Percentiles rank a stretch among this genome's conserved stretches.
phyloP scores from a whole-genome alignment of 2,329 filamentous ascomycete genomes.

The Chrysoporthe austroafricana region DNA sequence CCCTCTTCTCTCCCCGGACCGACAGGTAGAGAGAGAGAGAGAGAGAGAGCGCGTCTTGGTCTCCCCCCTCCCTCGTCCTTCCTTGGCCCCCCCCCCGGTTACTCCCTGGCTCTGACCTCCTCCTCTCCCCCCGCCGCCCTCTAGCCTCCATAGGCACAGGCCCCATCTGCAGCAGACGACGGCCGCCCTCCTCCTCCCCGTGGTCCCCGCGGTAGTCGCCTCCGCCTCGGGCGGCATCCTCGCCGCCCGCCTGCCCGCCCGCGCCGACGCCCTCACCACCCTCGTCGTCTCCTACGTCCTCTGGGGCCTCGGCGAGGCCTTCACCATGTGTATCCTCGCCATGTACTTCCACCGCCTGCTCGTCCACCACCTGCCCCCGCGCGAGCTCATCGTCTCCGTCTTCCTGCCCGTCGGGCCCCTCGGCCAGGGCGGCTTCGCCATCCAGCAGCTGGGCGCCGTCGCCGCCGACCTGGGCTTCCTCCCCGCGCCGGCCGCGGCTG shows the following conservation, averaged over 20 bases:
- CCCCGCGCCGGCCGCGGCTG: background rate
- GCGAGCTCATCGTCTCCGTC: slow-evolving; percentile 66
- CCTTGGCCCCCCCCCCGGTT: slow-evolving; percentile 47
- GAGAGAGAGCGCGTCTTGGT: too few species aligned
- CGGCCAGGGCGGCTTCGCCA: slow-evolving; percentile 62
- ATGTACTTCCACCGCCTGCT: slow-evolving; percentile 73
- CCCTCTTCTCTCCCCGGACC: too few species aligned
- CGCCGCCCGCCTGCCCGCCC: slow-evolving; percentile 60
- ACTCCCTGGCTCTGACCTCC: slow-evolving; percentile 33
- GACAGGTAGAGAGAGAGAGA: too few species aligned
- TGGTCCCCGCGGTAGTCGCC: slow-evolving; percentile 65
- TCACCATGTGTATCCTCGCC: slow-evolving; percentile 65
- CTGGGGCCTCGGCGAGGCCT: slow-evolving; percentile 64
- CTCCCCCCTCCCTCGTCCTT: slow-evolving; percentile 51
- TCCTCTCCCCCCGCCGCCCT: background rate
- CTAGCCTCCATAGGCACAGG: slow-evolving; percentile 34
- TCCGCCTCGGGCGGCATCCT: slow-evolving; percentile 67
- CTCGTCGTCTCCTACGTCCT: slow-evolving; percentile 68
- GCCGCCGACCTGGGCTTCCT: background rate
- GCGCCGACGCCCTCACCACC: slow-evolving; percentile 61
- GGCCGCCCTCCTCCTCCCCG: slow-evolving; percentile 63
- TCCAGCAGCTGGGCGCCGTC: slow-evolving; percentile 39
- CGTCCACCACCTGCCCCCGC: slow-evolving; percentile 66
- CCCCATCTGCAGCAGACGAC: slow-evolving; percentile 54
- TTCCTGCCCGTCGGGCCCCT: slow-evolving; percentile 67